These are phyloP conservation scores for Boletus eberwhitei DNA, from an alignment of 768 basidiomycete species.

Conservation along the genomic window DNA sequence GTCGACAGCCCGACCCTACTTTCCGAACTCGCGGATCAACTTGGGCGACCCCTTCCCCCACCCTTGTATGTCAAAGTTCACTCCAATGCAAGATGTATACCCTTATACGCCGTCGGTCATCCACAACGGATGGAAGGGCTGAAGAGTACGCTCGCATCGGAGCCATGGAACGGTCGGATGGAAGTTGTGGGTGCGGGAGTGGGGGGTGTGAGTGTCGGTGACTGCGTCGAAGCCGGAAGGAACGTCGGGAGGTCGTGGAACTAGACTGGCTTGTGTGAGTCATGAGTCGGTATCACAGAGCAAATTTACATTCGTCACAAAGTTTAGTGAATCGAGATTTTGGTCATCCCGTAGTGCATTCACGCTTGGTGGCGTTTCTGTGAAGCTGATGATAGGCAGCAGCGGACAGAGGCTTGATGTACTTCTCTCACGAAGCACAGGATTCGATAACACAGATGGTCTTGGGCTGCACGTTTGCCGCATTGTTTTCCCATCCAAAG, in stretches of 20 bases:
- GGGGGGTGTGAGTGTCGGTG: slow-evolving; percentile 81
- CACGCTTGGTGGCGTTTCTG: slow-evolving; percentile 9
- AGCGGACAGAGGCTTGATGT: slow-evolving; percentile 1
- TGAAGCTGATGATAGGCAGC: slow-evolving; percentile 10
- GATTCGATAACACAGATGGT: slow-evolving; percentile 10
- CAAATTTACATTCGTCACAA: slow-evolving; percentile 12
- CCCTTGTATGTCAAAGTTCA: slow-evolving; percentile 54
- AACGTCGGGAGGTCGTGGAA: slow-evolving; percentile 45
- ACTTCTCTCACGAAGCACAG: slow-evolving; percentile 17
- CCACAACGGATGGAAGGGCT: slow-evolving; percentile 63
- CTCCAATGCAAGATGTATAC: slow-evolving; percentile 69
- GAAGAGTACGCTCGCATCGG: slow-evolving; percentile 36
- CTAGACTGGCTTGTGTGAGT: slow-evolving; percentile 20
- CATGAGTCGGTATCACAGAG: neutral
- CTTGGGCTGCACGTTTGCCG: slow-evolving; percentile 20
- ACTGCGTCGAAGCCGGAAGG: slow-evolving; percentile 78
- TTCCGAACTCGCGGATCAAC: slow-evolving; percentile 42
- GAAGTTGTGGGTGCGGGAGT: slow-evolving; percentile 82
- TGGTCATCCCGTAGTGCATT: neutral
- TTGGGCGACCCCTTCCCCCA: slow-evolving; percentile 45
- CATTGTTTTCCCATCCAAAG: slow-evolving; percentile 20
- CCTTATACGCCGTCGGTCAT: slow-evolving; percentile 73
- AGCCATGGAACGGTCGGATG: slow-evolving; percentile 47
- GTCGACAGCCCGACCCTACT: slow-evolving; percentile 24
- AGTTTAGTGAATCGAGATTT: slow-evolving; percentile 10